phyloP scores from a whole-genome alignment of 768 basidiomycete genomes.

The Termitomyces sp. region DNA sequence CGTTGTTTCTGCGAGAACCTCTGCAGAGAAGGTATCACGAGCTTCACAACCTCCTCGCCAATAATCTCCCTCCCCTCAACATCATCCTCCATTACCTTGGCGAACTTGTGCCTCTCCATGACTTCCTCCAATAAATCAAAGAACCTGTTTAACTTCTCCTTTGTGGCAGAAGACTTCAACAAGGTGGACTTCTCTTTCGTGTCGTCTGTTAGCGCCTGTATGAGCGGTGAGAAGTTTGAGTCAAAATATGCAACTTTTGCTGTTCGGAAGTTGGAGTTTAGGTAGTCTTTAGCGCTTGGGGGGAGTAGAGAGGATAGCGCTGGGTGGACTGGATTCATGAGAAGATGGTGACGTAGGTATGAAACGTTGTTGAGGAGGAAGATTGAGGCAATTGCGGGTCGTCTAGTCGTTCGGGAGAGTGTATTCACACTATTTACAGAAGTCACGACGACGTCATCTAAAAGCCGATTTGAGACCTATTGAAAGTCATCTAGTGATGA shows the following conservation, averaged over 20 bases:
- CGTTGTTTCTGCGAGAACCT: constrained; percentile 69
- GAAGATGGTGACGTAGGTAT: constrained; percentile 56
- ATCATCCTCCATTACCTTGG: constrained; percentile 68
- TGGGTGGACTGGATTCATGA: constrained; percentile 44
- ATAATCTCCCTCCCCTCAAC: constrained; percentile 50
- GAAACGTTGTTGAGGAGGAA: constrained; percentile 79
- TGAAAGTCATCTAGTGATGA: no score
- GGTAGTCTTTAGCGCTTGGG: constrained; percentile 50
- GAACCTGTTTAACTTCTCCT: constrained; percentile 81
- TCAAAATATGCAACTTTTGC: constrained; percentile 85
- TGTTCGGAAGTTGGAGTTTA: constrained; percentile 69
- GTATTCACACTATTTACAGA: constrained; percentile 53
- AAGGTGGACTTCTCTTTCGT: constrained; percentile 51
- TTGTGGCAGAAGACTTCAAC: constrained; percentile 37
- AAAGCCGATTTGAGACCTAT: background rate
- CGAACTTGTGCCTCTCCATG: constrained; percentile 66
- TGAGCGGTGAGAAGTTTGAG: constrained; percentile 71
- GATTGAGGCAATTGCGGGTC: constrained; percentile 64
- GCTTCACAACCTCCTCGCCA: constrained; percentile 68
- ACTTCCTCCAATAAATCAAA: constrained; percentile 79
- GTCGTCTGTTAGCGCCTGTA: constrained; percentile 61
- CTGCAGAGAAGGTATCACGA: constrained; percentile 71
- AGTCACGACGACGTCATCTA: constrained; percentile 74
- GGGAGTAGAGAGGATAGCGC: constrained; percentile 48
- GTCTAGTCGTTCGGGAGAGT: constrained; percentile 52